Conservation (phyloP, 2,329 filamentous ascomycete species). For the Cytospora paraplurivora region DNA sequence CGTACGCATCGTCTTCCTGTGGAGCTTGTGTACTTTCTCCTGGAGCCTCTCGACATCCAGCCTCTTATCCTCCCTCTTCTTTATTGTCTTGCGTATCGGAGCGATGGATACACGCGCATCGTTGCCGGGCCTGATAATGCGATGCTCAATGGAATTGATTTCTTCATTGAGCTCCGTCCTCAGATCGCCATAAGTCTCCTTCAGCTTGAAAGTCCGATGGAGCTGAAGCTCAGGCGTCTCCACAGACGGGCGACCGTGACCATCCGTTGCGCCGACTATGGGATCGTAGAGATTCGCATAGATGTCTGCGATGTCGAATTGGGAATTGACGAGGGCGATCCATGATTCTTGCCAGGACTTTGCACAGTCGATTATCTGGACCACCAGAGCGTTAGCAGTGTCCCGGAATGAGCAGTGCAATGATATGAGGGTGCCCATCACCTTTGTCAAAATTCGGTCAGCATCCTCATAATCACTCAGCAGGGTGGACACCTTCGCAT, state of each 20-base stretch:
- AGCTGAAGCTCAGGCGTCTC: constrained; percentile 65
- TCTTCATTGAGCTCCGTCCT: constrained; percentile 73
- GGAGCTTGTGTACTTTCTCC: constrained; percentile 67
- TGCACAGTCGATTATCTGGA: constrained; percentile 72
- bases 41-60: constrained; percentile 80
- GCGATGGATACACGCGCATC: constrained; percentile 69
- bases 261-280: constrained; percentile 66
- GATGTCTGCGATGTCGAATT: constrained; percentile 66
- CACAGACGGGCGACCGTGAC: constrained; percentile 54
- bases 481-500: constrained; percentile 73
- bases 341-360: constrained; percentile 79
- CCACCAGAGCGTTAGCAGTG: not conserved
- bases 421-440: constrained; percentile 39
- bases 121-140: constrained; percentile 69
- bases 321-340: constrained; percentile 69
- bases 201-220: constrained; percentile 65
- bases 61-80: constrained; percentile 80
- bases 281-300: constrained; percentile 77
- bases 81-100: constrained; percentile 78
- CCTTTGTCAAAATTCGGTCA: constrained; percentile 72
- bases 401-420: not conserved
- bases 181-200: constrained; percentile 69
- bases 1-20: constrained; percentile 69
- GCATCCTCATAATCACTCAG: constrained; percentile 81
- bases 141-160: constrained; percentile 68